A percentile compares a stretch with the other conserved stretches of the same genome.
These are phyloP conservation scores for Psidium friedrichsthalianum DNA, from an alignment of 345 rosid species.

Conservation along the genomic window DNA sequence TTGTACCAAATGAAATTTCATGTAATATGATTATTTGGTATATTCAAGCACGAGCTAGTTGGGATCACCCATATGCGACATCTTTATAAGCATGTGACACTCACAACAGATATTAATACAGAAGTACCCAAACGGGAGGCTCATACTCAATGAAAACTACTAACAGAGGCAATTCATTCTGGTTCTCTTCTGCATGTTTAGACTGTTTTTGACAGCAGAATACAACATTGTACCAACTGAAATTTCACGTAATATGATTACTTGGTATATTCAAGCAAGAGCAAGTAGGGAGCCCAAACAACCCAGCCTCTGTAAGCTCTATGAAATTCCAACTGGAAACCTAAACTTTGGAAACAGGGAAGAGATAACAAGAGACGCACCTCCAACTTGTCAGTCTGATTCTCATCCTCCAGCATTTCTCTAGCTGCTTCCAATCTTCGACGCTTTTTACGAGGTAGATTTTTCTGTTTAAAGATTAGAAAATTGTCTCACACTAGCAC, in stretches of 20 bases:
- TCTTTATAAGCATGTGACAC: neutral
- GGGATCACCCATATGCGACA: neutral
- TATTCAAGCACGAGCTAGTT: neutral
- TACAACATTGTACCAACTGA: neutral
- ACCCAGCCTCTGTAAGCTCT: neutral
- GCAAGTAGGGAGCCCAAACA: neutral
- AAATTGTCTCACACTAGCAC: neutral
- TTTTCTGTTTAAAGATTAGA: conserved; percentile 45
- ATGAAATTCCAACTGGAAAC: neutral
- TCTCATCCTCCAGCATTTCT: conserved; percentile 85
- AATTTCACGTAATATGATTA: neutral
- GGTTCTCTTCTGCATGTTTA: neutral
- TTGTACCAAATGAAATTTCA: neutral
- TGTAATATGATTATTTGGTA: neutral
- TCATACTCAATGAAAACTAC: neutral
- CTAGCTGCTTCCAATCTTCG: conserved; percentile 92
- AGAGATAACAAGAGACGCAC: conserved; percentile 22
- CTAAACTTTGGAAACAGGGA: neutral
- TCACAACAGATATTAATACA: neutral
- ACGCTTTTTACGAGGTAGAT: conserved; percentile 78
- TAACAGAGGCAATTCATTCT: neutral
- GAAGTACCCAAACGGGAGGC: neutral
- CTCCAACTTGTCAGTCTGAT: conserved; percentile 20
- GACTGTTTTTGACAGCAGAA: neutral
- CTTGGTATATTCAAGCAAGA: neutral